Evolutionary conservation across 768 basidiomycete species (phyloP), one percentile per base, ranked within the genome.

Genomic region (Pulveroboletus ravenelii): DNA sequence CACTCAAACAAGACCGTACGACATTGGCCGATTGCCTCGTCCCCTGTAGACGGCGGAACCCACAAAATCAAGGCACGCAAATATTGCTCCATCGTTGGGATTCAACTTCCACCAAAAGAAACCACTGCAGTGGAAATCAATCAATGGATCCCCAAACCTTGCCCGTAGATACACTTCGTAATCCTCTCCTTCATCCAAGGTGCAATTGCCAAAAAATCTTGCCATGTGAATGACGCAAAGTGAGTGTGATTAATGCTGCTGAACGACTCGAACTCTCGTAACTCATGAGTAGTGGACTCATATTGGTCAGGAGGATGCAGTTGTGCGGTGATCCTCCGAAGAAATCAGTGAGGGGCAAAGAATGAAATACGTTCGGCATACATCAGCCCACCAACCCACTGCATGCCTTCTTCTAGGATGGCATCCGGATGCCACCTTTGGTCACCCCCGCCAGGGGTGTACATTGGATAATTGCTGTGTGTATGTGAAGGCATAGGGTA

Each of bases 301-400:
- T 68, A 67, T 12, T 72, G 72, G 15, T 74, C 69, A 18, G 74
- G 67, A 46, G 75, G 74, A 36, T 77, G 57, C 32, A 88, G 68
- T 55, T 87, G 86, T 1, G 78, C 78, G 20, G 79, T 77, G 31
- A 88, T 67, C 80, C 87, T 88, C 18, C 45, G 12, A 41, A 46
- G 44, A 36, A 45, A 34, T 58, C n/a, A 53, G 51, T 5, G 15
- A 54, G 48, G 34, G 8, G 23, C 50, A 50, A 51, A 18, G 18
- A 18, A n/a, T 1, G 3, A 6, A 36, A 44, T 49, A 43, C 7
- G 10, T n/a, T 32, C 30, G 36, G 51, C 77, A 53, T 51, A 85
- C 88, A 90, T 80, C 55, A 89, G 60, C 18, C 79, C 73, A 27
- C 88, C 88, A 10, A 87, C 80, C 88, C 88, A 89, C 41, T 82